Base-by-base conservation (phyloP, 108 stramenopile species). In the Cyclotella sp. region DNA sequence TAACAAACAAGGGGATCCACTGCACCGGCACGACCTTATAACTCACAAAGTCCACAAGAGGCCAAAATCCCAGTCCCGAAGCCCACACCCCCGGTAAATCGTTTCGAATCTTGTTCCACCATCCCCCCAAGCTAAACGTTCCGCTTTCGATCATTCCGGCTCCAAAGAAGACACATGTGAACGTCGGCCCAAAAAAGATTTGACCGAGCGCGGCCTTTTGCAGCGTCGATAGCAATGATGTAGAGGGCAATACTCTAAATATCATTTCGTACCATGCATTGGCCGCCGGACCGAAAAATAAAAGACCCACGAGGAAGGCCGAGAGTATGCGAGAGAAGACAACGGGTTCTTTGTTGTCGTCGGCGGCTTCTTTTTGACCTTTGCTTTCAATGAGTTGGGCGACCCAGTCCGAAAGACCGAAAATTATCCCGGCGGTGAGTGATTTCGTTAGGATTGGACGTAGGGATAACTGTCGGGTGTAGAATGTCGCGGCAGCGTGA, bases 261-360 rank as follows among this genome's bases (percentile, higher is more conserved):
- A 96, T 89, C 70, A 51, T 60, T 11, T 87, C 83, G 58, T 94
- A 96, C 95, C 95, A 96, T 30, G 73, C 79, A 67, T 94, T 92
- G 24, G 95, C 93, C 26, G 92, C 92, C 14, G 95, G 95, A 58
- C 92, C 95, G 77, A 96, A 96, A 78, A 93, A 93, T 1, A 87
- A 61, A 5, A 92, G 61, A 27, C 95, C 95, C 9, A 96, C 87
- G 19, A 90, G 52, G 21, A 82, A 82, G 15, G 88, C 66, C 12
- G 86, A 59, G 3, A 88, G 2, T 0, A 84, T 77, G 5, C 94
- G 86, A 11, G 75, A 91, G 45, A 72, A 68, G 65, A 89, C 77
- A 12, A 84, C 21, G 0, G 81, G 71, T 13, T 19, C 44, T 26
- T 58, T 59, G 14, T 66, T 73, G 8, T 46, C 61, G 7, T 26